Evolutionary conservation across 768 basidiomycete species (phyloP).

Genomic region (Russula dissimulans): DNA sequence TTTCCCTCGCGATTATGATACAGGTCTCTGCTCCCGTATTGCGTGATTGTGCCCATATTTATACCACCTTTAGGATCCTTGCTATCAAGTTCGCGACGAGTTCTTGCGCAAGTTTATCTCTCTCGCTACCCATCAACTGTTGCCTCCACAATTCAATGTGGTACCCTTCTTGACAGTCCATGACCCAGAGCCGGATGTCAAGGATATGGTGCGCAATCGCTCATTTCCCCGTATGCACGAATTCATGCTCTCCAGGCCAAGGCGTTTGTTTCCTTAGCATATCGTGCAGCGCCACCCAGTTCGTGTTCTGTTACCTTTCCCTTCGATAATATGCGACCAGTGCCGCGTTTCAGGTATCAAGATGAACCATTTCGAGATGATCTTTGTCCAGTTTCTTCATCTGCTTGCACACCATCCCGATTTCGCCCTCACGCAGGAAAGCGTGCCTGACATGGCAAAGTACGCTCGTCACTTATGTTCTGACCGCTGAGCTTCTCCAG

Average conservation of each 20-base stretch:
- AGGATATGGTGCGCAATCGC: slow-evolving; percentile 41
- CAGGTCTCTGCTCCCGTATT: slow-evolving; percentile 50
- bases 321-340: background rate
- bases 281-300: slow-evolving; percentile 10
- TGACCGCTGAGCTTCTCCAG: background rate
- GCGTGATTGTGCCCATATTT: background rate
- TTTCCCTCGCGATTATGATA: slow-evolving; percentile 58
- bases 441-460: slow-evolving; percentile 73
- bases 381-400: slow-evolving; percentile 80
- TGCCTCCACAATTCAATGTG: slow-evolving; percentile 67
- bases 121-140: slow-evolving; percentile 52
- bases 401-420: slow-evolving; percentile 93
- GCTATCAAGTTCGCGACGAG: slow-evolving; percentile 70
- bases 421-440: slow-evolving; percentile 58
- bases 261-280: slow-evolving; percentile 16
- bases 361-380: slow-evolving; percentile 65
- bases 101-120: slow-evolving; percentile 70
- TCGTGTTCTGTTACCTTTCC: background rate
- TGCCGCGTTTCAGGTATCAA: slow-evolving; percentile 34
- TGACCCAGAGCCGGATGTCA: slow-evolving; percentile 83
- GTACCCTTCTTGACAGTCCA: slow-evolving; percentile 84
- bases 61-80: slow-evolving; percentile 55
- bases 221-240: background rate
- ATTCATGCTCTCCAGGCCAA: slow-evolving; percentile 2
- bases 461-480: slow-evolving; percentile 29